These are phyloP conservation scores for Torulaspora globosa DNA, from an alignment of 1,139 yeast genomes.

Conservation along the genomic window DNA sequence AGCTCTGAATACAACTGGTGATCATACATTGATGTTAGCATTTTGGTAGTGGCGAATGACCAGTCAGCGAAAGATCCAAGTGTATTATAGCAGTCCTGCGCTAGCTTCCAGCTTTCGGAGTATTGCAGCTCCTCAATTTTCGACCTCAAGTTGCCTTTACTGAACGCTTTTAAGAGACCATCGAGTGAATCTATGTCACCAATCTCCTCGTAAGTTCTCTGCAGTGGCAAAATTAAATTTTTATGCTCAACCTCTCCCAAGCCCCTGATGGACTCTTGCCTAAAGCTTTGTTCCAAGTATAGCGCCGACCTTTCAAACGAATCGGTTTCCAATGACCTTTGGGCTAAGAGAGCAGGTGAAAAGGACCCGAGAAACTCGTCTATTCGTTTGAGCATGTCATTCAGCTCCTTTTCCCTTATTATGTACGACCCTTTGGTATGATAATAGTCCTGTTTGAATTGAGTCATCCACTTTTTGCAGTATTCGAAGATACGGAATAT, in stretches of 20 bases:
- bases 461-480: slow-evolving; percentile 68
- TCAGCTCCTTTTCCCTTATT: slow-evolving; percentile 27
- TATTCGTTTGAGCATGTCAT: slow-evolving; percentile 29
- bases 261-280: slow-evolving; percentile 39
- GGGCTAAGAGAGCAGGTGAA: slow-evolving; percentile 69
- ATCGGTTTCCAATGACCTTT: slow-evolving; percentile 75
- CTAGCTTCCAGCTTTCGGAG: slow-evolving; percentile 82
- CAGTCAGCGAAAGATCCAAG: slow-evolving; percentile 45
- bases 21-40: slow-evolving; percentile 52
- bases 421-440: slow-evolving; percentile 28
- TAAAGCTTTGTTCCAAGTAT: slow-evolving; percentile 72
- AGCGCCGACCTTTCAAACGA: slow-evolving; percentile 87
- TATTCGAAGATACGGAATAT: slow-evolving; percentile 80
- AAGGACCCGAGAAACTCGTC: slow-evolving; percentile 51
- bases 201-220: slow-evolving; percentile 76
- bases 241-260: slow-evolving; percentile 39
- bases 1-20: slow-evolving; percentile 56
- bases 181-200: slow-evolving; percentile 89
- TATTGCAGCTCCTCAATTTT: slow-evolving; percentile 78
- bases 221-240: slow-evolving; percentile 48
- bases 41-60: slow-evolving; percentile 34
- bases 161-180: slow-evolving; percentile 74
- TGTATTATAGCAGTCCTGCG: slow-evolving; percentile 79
- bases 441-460: slow-evolving; percentile 32
- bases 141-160: slow-evolving; percentile 64